Evolutionary conservation across 2,329 filamentous ascomycete species (phyloP), one percentile per base, ranked within the genome.

Genomic region (Cladosporium sp.): DNA sequence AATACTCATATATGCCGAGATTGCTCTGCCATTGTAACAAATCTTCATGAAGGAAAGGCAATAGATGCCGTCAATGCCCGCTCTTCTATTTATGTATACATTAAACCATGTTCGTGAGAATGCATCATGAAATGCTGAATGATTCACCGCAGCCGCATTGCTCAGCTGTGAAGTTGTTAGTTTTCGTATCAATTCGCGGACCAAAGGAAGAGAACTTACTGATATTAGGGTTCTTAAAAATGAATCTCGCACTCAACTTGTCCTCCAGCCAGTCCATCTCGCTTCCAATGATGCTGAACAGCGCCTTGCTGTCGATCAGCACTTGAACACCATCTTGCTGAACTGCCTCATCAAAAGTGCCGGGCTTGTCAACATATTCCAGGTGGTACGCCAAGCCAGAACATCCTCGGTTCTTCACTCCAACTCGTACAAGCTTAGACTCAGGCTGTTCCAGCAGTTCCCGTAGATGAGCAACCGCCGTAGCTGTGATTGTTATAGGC

Each of bases 231-330:
- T 99, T 99, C 72, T 85, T 88, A 77, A 99, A 99, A 52, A 96
- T 87, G 74, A 99, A 99, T 64, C 90, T 83, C 75, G 92, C 84
- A 73, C 88, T 96, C 64, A 99, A 78, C 78, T 96, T 96, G 69
- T 97, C 94, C 76, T 97, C 92, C 11, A 93, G 82, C 92, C 93
- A 99, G 72, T 99, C 94, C 94, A 99, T 99, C 77, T 97, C 93
- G 71, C 89, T 96, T 5, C 94, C 94, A 68, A 99, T 97, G 56
- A 99, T 97, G 75, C 93, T 97, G 73, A 99, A 92, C 51, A 99
- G 78, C 42, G 94, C 94, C 79, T 97, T 97, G 81, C 90, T 96
- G 74, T 99, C 94, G 59, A 99, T 94, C 72, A 97, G 74, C 36
- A 99, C 93, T 76, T 90, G 93, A 59, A 99, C 93, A 0, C 93